Evolutionary conservation across 2,329 filamentous ascomycete species (phyloP).

Genomic region (Ceratocystis ficicola): DNA sequence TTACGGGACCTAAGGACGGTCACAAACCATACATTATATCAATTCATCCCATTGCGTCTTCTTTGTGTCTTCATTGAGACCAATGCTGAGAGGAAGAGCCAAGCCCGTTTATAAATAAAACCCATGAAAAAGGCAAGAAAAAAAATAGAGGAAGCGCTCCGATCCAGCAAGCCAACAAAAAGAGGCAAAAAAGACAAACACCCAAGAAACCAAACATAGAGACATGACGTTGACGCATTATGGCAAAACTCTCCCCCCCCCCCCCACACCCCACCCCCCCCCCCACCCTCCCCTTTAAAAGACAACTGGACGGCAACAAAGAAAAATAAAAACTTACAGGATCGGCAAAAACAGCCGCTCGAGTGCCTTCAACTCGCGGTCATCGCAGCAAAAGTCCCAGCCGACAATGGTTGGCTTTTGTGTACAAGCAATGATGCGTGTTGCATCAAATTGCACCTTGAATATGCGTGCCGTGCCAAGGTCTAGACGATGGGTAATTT

Average conservation of each 20-base stretch:
- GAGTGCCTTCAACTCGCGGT: slow-evolving; percentile 65
- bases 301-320: background rate
- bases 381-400: slow-evolving; percentile 92
- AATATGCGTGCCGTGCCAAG: slow-evolving; percentile 58
- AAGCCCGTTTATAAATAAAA: background rate
- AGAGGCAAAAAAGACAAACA: background rate
- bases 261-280: too few relatives aligned
- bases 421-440: slow-evolving; percentile 86
- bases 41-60: background rate
- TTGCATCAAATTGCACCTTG: slow-evolving; percentile 91
- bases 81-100: too few relatives aligned
- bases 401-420: slow-evolving; percentile 86
- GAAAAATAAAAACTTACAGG: slow-evolving; percentile 30
- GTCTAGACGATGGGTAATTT: slow-evolving; percentile 29
- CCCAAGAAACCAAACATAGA: background rate
- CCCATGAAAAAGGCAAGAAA: background rate
- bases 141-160: background rate
- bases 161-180: background rate
- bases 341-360: slow-evolving; percentile 63
- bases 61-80: background rate
- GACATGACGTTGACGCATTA: background rate
- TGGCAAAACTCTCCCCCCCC: background rate
- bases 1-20: background rate
- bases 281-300: too few relatives aligned
- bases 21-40: background rate